Conservation (phyloP, 2,329 filamentous ascomycete species). For the Microcyclosporella mali region DNA sequence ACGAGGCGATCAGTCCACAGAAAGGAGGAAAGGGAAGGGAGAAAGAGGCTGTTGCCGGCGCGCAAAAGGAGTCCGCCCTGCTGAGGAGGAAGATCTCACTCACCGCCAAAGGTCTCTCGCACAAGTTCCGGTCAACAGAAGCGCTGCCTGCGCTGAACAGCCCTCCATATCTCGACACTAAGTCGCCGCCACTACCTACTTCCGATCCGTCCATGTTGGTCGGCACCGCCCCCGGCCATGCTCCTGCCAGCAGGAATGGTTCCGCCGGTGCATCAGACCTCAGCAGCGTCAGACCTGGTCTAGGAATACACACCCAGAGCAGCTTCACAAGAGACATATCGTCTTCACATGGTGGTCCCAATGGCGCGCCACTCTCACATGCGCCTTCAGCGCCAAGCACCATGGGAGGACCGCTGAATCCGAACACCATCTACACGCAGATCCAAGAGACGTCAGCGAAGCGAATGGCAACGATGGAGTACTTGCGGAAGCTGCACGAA, state of each 20-base stretch:
- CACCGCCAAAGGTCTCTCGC: constrained; percentile 17
- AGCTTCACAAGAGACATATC: constrained; percentile 22
- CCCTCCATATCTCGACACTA: constrained; percentile 9
- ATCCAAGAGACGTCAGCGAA: constrained; percentile 85
- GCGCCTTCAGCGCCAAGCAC: constrained; percentile 10
- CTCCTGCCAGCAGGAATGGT: constrained; percentile 10
- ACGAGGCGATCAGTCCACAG: constrained; percentile 3
- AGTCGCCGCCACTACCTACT: neutral
- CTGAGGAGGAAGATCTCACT: constrained; percentile 18
- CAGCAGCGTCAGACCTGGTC: constrained; percentile 7
- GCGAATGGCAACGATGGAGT: constrained; percentile 88
- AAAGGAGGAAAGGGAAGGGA: neutral
- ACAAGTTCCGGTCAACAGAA: constrained; percentile 20
- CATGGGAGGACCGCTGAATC: constrained; percentile 23
- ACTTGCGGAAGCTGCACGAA: constrained; percentile 87
- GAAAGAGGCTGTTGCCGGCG: neutral
- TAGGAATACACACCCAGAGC: constrained; percentile 16
- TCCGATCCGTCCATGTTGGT: constrained; percentile 13
- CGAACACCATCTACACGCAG: constrained; percentile 54
- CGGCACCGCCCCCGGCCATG: constrained; percentile 8
- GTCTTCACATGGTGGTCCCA: constrained; percentile 15
- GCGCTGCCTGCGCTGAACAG: constrained; percentile 12
- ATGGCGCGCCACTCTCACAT: constrained; percentile 19
- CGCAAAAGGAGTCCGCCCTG: constrained; percentile 6
- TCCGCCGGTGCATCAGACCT: constrained; percentile 7